phyloP scores from a whole-genome alignment of 495 filamentous ascomycete species.

The Penicillium riverlandense region DNA sequence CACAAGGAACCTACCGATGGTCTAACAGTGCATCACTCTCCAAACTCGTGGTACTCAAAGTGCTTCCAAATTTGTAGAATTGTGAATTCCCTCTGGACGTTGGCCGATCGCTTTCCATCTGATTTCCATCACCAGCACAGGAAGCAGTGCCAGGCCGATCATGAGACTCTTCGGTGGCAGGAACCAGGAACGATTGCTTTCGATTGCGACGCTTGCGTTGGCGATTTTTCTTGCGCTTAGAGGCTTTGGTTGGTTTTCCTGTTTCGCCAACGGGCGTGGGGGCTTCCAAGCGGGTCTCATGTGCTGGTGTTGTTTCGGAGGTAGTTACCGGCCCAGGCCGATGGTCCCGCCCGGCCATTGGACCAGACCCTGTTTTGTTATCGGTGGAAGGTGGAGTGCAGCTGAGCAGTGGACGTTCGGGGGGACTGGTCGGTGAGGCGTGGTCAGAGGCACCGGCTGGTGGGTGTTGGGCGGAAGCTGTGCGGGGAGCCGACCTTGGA shows the following conservation, averaged over 20 bases:
- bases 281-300: constrained; percentile 14
- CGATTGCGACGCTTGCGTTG: constrained; percentile 36
- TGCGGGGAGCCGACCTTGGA: constrained; percentile 7
- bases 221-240: constrained; percentile 34
- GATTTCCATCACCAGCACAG: constrained; percentile 17
- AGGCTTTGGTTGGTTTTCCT: constrained; percentile 19
- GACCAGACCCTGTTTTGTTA: constrained; percentile 12
- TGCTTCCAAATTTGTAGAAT: constrained; percentile 54
- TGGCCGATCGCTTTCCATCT: constrained; percentile 22
- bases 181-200: constrained; percentile 29
- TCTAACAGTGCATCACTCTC: constrained; percentile 76
- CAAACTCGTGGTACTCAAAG: constrained; percentile 70
- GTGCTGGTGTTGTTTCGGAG: constrained; percentile 10
- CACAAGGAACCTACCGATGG: constrained; percentile 51
- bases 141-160: constrained; percentile 10
- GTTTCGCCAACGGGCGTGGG: constrained; percentile 16
- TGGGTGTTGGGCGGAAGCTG: not conserved
- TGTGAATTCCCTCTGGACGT: constrained; percentile 24
- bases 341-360: constrained; percentile 14
- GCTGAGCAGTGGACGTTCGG: constrained; percentile 6
- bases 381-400: constrained; percentile 16
- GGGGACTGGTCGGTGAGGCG: constrained; percentile 10
- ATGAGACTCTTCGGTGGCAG: constrained; percentile 19
- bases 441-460: constrained; percentile 1
- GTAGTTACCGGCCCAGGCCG: constrained; percentile 7